A percentile compares a stretch with the other conserved stretches of the same genome.
phyloP scores from a whole-genome alignment of 2,329 filamentous ascomycete genomes.

The Aspergillus caelatus region DNA sequence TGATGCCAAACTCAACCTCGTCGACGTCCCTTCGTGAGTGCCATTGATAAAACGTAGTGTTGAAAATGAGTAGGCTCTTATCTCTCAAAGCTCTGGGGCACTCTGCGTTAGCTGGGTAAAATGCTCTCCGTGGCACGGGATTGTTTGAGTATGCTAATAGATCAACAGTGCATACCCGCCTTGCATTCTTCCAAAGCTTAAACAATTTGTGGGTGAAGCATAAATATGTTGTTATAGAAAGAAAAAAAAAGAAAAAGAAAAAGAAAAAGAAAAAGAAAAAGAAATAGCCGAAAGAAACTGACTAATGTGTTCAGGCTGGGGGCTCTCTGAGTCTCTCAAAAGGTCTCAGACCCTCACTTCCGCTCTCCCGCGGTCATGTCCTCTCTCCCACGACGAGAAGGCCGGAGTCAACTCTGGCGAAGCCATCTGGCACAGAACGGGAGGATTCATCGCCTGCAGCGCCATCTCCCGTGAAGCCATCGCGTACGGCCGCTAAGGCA shows the following conservation, averaged over 20 bases:
- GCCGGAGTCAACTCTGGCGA: slow-evolving; percentile 7
- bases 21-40: not conserved
- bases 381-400: not conserved
- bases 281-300: not conserved
- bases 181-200: slow-evolving; percentile 10
- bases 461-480: not conserved
- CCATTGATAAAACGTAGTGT: not conserved
- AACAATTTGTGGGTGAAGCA: slow-evolving; percentile 13
- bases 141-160: not conserved
- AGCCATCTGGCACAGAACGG: not conserved
- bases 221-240: not conserved
- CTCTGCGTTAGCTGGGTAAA: slow-evolving; percentile 3
- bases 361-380: not conserved
- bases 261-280: too few species aligned
- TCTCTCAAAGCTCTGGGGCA: not conserved
- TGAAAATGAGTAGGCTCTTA: not conserved
- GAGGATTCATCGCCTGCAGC: not conserved
- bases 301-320: slow-evolving; percentile 1
- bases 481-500: not conserved
- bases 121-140: not conserved
- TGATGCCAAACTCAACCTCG: not conserved
- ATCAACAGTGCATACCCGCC: slow-evolving; percentile 13
- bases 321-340: slow-evolving; percentile 9
- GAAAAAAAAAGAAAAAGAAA: too few species aligned
- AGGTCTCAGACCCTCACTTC: not conserved